Evolutionary conservation across 176 grass and related monocot species (phyloP).

Genomic region (Oropetium thomaeum): DNA sequence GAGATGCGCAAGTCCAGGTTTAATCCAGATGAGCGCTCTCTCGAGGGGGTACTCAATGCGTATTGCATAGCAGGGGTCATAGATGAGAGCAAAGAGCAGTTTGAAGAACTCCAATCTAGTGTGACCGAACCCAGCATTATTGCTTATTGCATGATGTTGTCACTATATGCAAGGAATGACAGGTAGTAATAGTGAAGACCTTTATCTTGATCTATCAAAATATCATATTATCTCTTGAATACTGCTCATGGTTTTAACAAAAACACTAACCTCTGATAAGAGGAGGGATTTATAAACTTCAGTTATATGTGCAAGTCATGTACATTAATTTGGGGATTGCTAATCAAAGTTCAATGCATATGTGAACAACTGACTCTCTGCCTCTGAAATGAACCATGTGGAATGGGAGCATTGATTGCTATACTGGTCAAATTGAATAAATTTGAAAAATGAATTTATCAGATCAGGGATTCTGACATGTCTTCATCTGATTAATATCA

Average conservation of each 20-base stretch:
- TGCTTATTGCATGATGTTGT: slow-evolving; percentile 88
- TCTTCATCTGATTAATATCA: background rate
- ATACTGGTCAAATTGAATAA: background rate
- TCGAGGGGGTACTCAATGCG: slow-evolving; percentile 78
- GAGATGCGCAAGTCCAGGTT: slow-evolving; percentile 95
- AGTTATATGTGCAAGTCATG: background rate
- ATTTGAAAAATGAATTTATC: background rate
- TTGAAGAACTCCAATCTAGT: slow-evolving; percentile 66
- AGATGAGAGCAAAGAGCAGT: slow-evolving; percentile 94
- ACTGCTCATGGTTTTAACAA: background rate
- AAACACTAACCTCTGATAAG: too few species aligned
- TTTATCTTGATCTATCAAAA: background rate
- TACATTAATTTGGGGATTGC: background rate
- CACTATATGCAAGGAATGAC: slow-evolving; percentile 82
- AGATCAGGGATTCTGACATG: background rate
- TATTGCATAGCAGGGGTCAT: slow-evolving; percentile 86
- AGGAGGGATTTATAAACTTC: background rate
- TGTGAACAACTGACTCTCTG: background rate
- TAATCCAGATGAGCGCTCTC: slow-evolving; percentile 70
- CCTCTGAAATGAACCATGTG: background rate
- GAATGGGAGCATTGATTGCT: background rate
- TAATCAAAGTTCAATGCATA: slow-evolving; percentile 14
- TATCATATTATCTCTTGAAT: background rate
- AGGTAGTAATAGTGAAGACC: slow-evolving; percentile 67
- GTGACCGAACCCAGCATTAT: slow-evolving; percentile 59